Percentiles rank a stretch among this genome's conserved stretches.
These are phyloP conservation scores for Myriosclerotinia curreyana DNA, from an alignment of 2,329 filamentous ascomycete species.

Conservation along the genomic window DNA sequence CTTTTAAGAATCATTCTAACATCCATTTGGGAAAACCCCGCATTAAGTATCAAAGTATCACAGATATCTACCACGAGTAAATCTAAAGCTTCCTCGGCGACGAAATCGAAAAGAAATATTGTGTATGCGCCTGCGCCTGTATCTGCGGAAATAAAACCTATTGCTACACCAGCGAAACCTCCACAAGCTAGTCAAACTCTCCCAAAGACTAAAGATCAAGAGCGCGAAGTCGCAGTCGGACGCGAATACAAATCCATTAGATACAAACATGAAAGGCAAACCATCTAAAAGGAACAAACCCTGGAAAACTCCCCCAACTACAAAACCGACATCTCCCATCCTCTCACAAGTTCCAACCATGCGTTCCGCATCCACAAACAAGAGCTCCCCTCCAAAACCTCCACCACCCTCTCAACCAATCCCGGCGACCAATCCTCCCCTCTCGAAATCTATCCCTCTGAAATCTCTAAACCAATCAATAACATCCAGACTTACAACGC, in stretches of 20 bases:
- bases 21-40: too few relatives aligned
- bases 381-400: not conserved
- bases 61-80: too few relatives aligned
- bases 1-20: too few relatives aligned
- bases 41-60: too few relatives aligned
- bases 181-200: not conserved
- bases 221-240: not conserved
- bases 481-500: constrained; percentile 34
- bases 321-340: not conserved
- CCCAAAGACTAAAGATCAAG: not conserved
- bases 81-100: not conserved
- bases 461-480: constrained; percentile 36
- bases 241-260: not conserved
- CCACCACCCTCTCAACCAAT: not conserved
- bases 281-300: not conserved
- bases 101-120: not conserved
- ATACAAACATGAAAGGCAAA: not conserved
- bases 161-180: not conserved
- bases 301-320: not conserved
- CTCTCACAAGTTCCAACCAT: not conserved
- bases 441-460: constrained; percentile 28
- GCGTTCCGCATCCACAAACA: not conserved
- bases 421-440: constrained; percentile 17
- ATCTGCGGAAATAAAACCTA: not conserved
- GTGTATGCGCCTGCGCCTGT: not conserved